Evolutionary conservation across 139 green algal genomes (phyloP).

Genomic region (Coccomyxa sp.): DNA sequence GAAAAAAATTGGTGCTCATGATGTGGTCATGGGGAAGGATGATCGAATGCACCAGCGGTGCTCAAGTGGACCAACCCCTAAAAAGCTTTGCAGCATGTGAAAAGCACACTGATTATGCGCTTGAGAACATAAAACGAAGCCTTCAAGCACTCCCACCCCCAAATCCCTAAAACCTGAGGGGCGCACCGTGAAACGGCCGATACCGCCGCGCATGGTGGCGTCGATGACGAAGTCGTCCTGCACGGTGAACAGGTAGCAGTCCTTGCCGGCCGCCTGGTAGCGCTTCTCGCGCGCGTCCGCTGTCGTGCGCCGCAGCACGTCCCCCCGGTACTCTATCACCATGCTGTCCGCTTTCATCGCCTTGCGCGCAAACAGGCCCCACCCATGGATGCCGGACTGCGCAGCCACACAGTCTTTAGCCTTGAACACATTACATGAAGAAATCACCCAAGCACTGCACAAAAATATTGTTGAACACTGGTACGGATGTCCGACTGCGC

Average conservation of each 20-base stretch:
- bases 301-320: slow-evolving; percentile 54
- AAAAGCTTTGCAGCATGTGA: background rate
- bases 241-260: slow-evolving; percentile 91
- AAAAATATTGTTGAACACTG: background rate
- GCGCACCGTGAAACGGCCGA: slow-evolving; percentile 72
- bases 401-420: background rate
- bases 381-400: slow-evolving; percentile 77
- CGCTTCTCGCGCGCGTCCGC: slow-evolving; percentile 64
- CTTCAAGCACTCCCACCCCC: too few species aligned
- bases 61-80: background rate
- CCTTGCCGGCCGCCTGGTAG: slow-evolving; percentile 64
- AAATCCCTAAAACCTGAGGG: too few species aligned
- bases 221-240: slow-evolving; percentile 78
- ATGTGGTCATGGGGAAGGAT: background rate
- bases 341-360: slow-evolving; percentile 71
- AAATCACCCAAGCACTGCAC: background rate
- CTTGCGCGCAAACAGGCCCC: slow-evolving; percentile 75
- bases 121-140: too few species aligned
- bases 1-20: background rate
- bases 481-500: slow-evolving; percentile 64
- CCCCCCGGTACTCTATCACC: slow-evolving; percentile 86
- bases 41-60: background rate
- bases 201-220: slow-evolving; percentile 63
- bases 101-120: too few species aligned
- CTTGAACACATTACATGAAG: too few species aligned